Base-by-base conservation (phyloP, 306 rosid species). In the Ormosia emarginata region DNA sequence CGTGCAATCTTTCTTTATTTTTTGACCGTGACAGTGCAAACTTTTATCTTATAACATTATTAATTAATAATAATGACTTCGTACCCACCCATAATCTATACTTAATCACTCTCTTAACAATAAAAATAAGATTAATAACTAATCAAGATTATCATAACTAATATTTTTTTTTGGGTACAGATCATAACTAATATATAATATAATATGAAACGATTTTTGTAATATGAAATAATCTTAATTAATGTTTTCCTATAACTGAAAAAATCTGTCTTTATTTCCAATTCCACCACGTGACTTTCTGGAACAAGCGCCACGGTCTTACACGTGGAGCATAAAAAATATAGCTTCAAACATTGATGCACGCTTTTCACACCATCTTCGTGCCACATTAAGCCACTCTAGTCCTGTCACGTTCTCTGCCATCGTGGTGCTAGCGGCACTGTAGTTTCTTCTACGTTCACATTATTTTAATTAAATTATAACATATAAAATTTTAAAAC, bases 331-430 rank as follows among this genome's bases (percentile, higher is more conserved):
- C 18, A 37, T 77, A 37, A 77, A 85, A 71, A 8, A 53, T 13
- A 18, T 12, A 30, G 77, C 62, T 36, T 3, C 2, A 46, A 66
- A 37, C 36, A 53, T 33, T 50, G 34, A 29, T 34, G 56, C 87
- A 64, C 83, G 87, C 46, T 83, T 80, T 34, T 32, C 87, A 80
- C 89, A 30, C 81, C 2, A 70, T 83, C 13, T 14, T 1, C 6
- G 33, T 70, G 86, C 66, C 2, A n/a, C 43, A 40, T 44, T 32
- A 68, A 0, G 33, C 18, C 44, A 9, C 56, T 66, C 11, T 32
- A 52, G 71, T 4, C 36, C 37, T 62, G 63, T 53, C 71, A 32
- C 13, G 49, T 70, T 71, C 71, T 24, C 13, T 11, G 17, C 36
- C 67, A 49, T 17, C 1, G n/a, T 30, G 50, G 47, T 43, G 11